Conservation (phyloP, 2,329 filamentous ascomycete species). For the Penicillium italicum region DNA sequence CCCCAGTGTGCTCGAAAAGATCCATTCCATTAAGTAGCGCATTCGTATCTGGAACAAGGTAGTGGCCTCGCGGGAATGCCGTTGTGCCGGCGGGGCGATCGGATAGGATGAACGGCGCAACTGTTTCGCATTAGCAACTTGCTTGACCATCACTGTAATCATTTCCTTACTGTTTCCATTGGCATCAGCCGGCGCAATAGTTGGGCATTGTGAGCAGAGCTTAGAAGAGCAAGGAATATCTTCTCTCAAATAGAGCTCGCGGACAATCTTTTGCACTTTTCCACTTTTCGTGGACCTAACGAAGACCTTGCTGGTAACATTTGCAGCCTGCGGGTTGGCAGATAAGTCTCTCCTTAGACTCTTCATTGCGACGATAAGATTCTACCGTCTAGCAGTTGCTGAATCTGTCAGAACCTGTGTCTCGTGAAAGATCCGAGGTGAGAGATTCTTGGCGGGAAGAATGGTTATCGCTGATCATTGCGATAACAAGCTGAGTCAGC, state of each 20-base stretch:
- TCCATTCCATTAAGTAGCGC: slow-evolving; percentile 95
- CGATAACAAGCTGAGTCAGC: slow-evolving; percentile 23
- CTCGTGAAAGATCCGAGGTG: slow-evolving; percentile 9
- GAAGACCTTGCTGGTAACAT: slow-evolving; percentile 92
- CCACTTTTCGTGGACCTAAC: slow-evolving; percentile 91
- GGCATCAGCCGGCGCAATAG: slow-evolving; percentile 73
- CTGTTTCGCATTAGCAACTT: slow-evolving; percentile 46
- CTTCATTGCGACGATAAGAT: slow-evolving; percentile 48
- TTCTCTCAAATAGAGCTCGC: slow-evolving; percentile 90
- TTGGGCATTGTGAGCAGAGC: slow-evolving; percentile 73
- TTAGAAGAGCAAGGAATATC: slow-evolving; percentile 97
- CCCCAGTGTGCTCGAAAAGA: slow-evolving; percentile 84
- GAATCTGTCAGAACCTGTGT: slow-evolving; percentile 3
- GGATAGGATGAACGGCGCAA: slow-evolving; percentile 79
- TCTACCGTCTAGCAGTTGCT: slow-evolving; percentile 12
- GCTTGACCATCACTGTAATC: not conserved
- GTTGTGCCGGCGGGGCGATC: slow-evolving; percentile 82
- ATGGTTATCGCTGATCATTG: slow-evolving; percentile 22
- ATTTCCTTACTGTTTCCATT: slow-evolving; percentile 62
- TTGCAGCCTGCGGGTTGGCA: slow-evolving; percentile 58
- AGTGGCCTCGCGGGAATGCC: slow-evolving; percentile 80
- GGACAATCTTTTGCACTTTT: slow-evolving; percentile 98
- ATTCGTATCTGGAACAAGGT: slow-evolving; percentile 94
- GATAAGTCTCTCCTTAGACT: slow-evolving; percentile 58
- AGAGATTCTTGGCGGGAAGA: slow-evolving; percentile 22